Percentiles rank a stretch among this genome's conserved stretches.
Conservation (phyloP, 2,329 filamentous ascomycete genomes). For the Cladorrhinum sp. region DNA sequence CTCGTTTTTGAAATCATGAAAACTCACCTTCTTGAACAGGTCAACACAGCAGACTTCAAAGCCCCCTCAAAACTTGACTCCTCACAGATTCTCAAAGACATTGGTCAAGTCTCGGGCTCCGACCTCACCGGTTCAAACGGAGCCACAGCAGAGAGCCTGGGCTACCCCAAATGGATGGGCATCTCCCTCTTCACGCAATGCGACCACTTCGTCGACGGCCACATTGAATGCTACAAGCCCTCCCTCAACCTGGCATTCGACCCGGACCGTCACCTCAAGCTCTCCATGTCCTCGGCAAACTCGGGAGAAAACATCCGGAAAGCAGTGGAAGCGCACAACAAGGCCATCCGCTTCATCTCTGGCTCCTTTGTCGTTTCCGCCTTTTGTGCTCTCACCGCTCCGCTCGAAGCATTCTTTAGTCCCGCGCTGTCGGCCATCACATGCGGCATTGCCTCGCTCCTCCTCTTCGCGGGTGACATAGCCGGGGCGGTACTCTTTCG, state of each 20-base stretch:
- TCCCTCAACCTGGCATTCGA: slow-evolving; percentile 33
- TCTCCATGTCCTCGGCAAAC: slow-evolving; percentile 27
- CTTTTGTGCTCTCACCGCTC: slow-evolving; percentile 26
- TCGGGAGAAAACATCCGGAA: slow-evolving; percentile 19
- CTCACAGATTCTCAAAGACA: slow-evolving; percentile 34
- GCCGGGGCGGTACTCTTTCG: slow-evolving; percentile 28
- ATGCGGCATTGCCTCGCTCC: slow-evolving; percentile 25
- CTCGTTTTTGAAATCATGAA: background rate
- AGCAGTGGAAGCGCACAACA: slow-evolving; percentile 28
- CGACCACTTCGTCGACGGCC: slow-evolving; percentile 25
- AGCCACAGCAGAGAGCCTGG: slow-evolving; percentile 29
- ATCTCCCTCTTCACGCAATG: slow-evolving; percentile 36
- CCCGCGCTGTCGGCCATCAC: slow-evolving; percentile 18
- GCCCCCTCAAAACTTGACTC: slow-evolving; percentile 32
- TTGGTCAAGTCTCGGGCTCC: slow-evolving; percentile 31
- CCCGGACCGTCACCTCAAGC: slow-evolving; percentile 32
- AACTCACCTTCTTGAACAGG: slow-evolving; percentile 23
- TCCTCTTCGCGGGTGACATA: slow-evolving; percentile 31
- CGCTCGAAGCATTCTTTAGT: slow-evolving; percentile 23
- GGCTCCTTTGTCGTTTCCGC: slow-evolving; percentile 31
- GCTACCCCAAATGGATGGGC: slow-evolving; percentile 31
- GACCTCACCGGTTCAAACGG: slow-evolving; percentile 34
- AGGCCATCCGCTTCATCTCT: slow-evolving; percentile 30
- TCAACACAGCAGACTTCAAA: slow-evolving; percentile 31
- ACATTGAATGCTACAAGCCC: slow-evolving; percentile 29